These are phyloP conservation scores for Boletellus ananas DNA, from an alignment of 768 basidiomycete genomes.

Conservation along the genomic window DNA sequence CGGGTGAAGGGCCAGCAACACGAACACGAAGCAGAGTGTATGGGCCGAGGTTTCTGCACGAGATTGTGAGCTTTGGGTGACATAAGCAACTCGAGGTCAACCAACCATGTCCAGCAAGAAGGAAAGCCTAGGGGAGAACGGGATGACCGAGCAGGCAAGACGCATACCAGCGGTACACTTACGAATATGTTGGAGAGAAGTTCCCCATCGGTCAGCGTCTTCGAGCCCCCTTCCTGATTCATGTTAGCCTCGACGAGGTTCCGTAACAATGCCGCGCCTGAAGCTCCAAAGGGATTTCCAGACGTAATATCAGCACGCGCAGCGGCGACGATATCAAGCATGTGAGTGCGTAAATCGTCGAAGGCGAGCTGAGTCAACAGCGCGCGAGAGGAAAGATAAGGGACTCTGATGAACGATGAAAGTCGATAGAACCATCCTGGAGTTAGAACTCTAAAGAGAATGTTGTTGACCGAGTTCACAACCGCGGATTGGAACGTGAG, in stretches of 20 bases:
- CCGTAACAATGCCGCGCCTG: conserved; percentile 38
- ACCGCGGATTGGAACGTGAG: conserved; percentile 39
- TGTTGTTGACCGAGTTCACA: conserved; percentile 10
- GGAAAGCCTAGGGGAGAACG: conserved; percentile 34
- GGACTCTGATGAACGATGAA: conserved; percentile 27
- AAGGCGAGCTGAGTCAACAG: conserved; percentile 31
- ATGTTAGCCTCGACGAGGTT: conserved; percentile 49
- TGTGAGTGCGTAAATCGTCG: conserved; percentile 36
- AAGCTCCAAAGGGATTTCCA: conserved; percentile 18
- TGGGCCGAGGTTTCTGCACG: conserved; percentile 46
- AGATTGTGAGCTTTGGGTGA: conserved; percentile 4
- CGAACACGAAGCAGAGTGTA: conserved; percentile 40
- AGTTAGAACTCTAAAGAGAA: conserved; percentile 29
- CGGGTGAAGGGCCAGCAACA: conserved; percentile 47
- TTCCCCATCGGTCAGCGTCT: conserved; percentile 42
- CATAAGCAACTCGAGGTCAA: background rate
- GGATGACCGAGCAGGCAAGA: background rate
- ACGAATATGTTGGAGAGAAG: conserved; percentile 49
- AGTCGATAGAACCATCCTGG: conserved; percentile 34
- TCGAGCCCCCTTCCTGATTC: conserved; percentile 27
- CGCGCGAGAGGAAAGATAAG: conserved; percentile 33
- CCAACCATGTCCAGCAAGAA: conserved; percentile 49
- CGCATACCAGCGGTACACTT: conserved; percentile 13
- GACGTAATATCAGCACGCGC: conserved; percentile 35
- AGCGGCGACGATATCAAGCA: conserved; percentile 38